Evolutionary conservation across 306 rosid species (phyloP).

Genomic region (Dryas alaskensis): DNA sequence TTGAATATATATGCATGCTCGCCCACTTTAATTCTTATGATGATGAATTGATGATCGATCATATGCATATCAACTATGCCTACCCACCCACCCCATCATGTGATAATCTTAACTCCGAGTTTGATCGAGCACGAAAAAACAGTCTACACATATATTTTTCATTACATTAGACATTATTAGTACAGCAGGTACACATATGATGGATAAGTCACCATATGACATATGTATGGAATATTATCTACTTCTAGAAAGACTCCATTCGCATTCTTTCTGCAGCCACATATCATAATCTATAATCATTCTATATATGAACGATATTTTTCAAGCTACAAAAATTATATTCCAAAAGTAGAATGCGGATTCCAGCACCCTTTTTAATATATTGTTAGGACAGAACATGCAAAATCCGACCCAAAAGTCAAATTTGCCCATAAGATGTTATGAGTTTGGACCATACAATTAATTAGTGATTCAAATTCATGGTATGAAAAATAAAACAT

Average conservation of each 20-base stretch:
- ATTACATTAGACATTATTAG: not conserved
- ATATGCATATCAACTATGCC: not conserved
- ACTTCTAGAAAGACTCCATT: constrained; percentile 38
- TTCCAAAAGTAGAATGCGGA: not conserved
- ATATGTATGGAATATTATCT: not conserved
- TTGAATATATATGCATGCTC: not conserved
- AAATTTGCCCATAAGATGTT: too few species aligned
- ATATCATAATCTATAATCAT: not conserved
- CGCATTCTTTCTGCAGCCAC: constrained; percentile 18
- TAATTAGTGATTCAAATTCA: too few species aligned
- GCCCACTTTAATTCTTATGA: not conserved
- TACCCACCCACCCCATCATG: not conserved
- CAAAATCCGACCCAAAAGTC: too few species aligned
- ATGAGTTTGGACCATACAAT: too few species aligned
- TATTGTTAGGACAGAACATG: too few species aligned
- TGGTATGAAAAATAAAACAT: too few species aligned
- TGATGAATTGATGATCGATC: not conserved
- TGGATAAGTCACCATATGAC: constrained; percentile 20
- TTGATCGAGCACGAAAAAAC: not conserved
- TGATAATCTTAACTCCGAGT: too few species aligned
- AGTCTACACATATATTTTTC: too few species aligned
- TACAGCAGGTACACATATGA: constrained; percentile 21
- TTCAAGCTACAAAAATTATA: not conserved
- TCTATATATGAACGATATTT: not conserved
- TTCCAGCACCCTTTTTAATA: not conserved